Base-by-base conservation (phyloP, 1,139 yeast genomes). In the Debaryomycetaceae sp. region DNA sequence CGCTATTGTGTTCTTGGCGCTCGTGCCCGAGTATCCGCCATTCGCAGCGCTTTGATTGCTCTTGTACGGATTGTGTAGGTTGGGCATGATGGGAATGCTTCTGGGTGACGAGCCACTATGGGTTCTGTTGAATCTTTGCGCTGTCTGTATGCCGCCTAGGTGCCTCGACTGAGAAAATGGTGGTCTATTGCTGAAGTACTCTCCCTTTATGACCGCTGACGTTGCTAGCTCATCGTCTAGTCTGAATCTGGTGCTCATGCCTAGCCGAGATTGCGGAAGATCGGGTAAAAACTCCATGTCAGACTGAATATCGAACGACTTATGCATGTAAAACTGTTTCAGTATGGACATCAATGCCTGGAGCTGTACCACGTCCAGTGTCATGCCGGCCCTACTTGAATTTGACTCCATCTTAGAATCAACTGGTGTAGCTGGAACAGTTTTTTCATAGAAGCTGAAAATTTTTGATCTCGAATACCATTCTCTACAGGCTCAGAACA, bases 201-300 rank as follows among this genome's bases (percentile, higher is more conserved):
- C 31, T 7, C 31, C 31, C 4, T 11, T 27, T 7, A 27, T 27
- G 3, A 11, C 11, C 31, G 31, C 11, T 27, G 31, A 27, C 11
- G 31, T 8, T 11, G 11, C 31, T 8, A 27, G 11, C 8, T 7
- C 8, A 11, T 27, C 31, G 31, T 27, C 31, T 27, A 11, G 31
- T 11, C 8, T 11, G 4, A 27, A 27, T 27, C 31, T 11, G 3
- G 31, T 27, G 31, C 31, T 27, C 11, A 27, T 8, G 11, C 31
- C 31, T 7, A 27, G 11, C 11, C 11, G 31, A 27, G 31, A 27
- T 27, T 27, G 31, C 5, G 69, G 66, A 37, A 67, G 57, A 36
- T 58, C 55, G 55, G 89, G 89, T 54, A 87, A 82, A 62, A 85
- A 85, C 63, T 83, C 90, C 50, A 78, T 59, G 60, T 85, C 91